Base-by-base conservation (phyloP, 2,329 filamentous ascomycete species). In the Hawksworthiomyces lignivorus region DNA sequence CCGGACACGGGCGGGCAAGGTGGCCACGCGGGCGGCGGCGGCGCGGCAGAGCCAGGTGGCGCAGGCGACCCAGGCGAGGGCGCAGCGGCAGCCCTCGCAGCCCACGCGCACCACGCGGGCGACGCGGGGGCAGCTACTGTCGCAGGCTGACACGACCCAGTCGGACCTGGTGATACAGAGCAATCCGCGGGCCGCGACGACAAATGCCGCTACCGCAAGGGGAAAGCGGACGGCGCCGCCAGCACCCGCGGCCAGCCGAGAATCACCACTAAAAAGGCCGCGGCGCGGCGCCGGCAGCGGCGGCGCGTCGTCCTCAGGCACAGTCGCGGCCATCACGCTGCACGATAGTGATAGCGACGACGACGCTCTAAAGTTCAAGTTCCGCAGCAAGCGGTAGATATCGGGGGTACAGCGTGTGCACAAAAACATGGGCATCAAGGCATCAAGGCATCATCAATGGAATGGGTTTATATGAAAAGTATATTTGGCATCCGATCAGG, bases 341-440 rank as follows among this genome's bases (percentile, higher is more conserved):
- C 24, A 12, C 18, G 44, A 26, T 26, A 48, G 46, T 18, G 55
- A 56, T 17, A 60, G 76, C 26, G 75, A 71, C 46, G 74, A 77
- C 33, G 74, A 77, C 44, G 73, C 70, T 51, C 62, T 75, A 38
- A 69, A 69, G 49, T 79, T 79, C 52, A 64, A 66, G 41, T 79
- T 78, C 54, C 68, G 72, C 22, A 69, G 67, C 55, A 63, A 73
- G 52, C 64, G 64, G 52, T 70, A 54, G 39, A n/a, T n/a, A n/a
- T n/a, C n/a, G n/a, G n/a, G n/a, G n/a, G n/a, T n/a, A n/a, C n/a
- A n/a, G n/a, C n/a, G n/a, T n/a, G n/a, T n/a, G n/a, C n/a, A n/a
- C n/a, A n/a, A n/a, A n/a, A n/a, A n/a, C n/a, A n/a, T n/a, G n/a
- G n/a, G n/a, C n/a, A n/a, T n/a, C n/a, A n/a, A n/a, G n/a, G n/a